Evolutionary conservation across 352 stramenopile genomes (phyloP).

Genomic region (Globisporangium okanoganense): DNA sequence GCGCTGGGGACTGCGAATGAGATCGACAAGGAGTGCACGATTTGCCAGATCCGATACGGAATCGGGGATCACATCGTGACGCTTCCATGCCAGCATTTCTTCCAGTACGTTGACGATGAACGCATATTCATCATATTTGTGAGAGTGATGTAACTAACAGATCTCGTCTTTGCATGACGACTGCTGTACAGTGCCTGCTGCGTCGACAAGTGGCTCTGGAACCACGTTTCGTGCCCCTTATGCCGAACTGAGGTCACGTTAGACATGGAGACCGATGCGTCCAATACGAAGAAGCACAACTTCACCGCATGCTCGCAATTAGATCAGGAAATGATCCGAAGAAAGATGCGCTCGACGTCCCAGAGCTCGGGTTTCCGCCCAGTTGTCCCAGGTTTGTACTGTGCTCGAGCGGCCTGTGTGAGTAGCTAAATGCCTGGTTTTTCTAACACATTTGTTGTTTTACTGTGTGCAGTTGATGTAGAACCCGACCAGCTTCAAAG

Average conservation of each 20-base stretch:
- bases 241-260: slow-evolving; percentile 77
- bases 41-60: slow-evolving; percentile 79
- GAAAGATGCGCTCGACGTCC: slow-evolving; percentile 68
- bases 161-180: background rate
- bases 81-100: slow-evolving; percentile 82
- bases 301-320: slow-evolving; percentile 70
- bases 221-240: slow-evolving; percentile 81
- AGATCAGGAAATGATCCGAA: slow-evolving; percentile 67
- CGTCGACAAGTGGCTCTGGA: slow-evolving; percentile 84
- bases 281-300: slow-evolving; percentile 66
- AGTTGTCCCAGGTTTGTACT: slow-evolving; percentile 58
- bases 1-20: slow-evolving; percentile 75
- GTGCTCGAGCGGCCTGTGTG: background rate
- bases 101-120: slow-evolving; percentile 54
- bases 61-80: slow-evolving; percentile 85
- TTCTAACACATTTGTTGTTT: background rate
- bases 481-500: slow-evolving; percentile 18
- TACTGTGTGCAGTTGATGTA: slow-evolving; percentile 10
- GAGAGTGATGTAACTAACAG: background rate
- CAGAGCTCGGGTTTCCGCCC: slow-evolving; percentile 66
- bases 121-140: background rate
- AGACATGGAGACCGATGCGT: slow-evolving; percentile 33
- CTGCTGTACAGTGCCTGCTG: slow-evolving; percentile 54
- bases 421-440: background rate
- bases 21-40: slow-evolving; percentile 82